Evolutionary conservation across 1,284 basidiomycete species (phyloP).

Genomic region (Trametes pubescens): DNA sequence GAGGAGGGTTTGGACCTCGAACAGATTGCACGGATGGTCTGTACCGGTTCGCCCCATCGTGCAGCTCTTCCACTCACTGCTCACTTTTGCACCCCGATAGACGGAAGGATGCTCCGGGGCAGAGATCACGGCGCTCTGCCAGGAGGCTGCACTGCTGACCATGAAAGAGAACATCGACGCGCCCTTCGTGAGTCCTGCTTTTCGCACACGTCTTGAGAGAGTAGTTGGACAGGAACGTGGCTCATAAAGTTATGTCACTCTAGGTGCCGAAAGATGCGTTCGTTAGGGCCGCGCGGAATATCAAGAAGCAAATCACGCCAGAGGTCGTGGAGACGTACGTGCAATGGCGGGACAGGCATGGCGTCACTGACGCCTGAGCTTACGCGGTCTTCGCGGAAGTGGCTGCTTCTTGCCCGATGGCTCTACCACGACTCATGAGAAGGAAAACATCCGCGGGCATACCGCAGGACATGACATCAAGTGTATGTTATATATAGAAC

Average conservation of each 20-base stretch:
- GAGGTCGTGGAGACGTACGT: constrained; percentile 79
- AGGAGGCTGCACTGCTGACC: constrained; percentile 93
- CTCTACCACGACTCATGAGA: neutral
- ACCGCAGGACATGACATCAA: neutral
- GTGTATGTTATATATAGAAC: neutral
- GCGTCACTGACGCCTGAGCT: constrained; percentile 37
- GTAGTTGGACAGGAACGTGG: neutral
- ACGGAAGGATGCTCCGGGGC: constrained; percentile 97
- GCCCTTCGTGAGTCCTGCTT: constrained; percentile 62
- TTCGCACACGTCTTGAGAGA: neutral
- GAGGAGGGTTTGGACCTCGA: constrained; percentile 73
- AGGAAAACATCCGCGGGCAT: neutral
- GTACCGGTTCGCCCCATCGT: constrained; percentile 14
- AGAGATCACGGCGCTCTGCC: constrained; percentile 91
- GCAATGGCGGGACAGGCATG: constrained; percentile 60
- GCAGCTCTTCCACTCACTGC: neutral
- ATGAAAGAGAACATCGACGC: constrained; percentile 90
- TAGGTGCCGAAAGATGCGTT: constrained; percentile 85
- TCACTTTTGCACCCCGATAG: constrained; percentile 50
- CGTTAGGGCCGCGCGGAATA: constrained; percentile 73
- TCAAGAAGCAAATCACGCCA: constrained; percentile 88
- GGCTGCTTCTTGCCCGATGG: neutral
- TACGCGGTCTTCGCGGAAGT: neutral
- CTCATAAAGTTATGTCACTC: neutral
- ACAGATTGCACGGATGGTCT: constrained; percentile 74